Percentiles rank a stretch among this genome's conserved stretches.
Evolutionary conservation across 305 asterid genomes (phyloP).

Genomic region (Solanum hybrid): DNA sequence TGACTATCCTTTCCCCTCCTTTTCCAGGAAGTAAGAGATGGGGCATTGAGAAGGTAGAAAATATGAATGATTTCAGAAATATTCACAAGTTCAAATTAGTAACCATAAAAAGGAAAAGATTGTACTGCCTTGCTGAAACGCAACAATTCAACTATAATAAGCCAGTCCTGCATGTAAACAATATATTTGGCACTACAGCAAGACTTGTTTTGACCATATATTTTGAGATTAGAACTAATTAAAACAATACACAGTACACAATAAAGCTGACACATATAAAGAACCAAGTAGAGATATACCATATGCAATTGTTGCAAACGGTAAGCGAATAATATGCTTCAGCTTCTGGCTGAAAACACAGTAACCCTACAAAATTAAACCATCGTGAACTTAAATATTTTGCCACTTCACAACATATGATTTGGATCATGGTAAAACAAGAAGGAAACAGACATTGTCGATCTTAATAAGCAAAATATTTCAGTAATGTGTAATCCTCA

Average conservation of each 20-base stretch:
- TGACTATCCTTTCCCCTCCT: neutral
- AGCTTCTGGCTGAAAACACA: slow-evolving; percentile 92
- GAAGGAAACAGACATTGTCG: neutral
- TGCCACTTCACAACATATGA: neutral
- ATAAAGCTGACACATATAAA: neutral
- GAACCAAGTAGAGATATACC: slow-evolving; percentile 34
- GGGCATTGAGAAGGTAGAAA: neutral
- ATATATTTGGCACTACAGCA: neutral
- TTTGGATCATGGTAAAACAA: neutral
- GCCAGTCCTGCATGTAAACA: neutral
- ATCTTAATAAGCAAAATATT: neutral
- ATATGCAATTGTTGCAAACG: slow-evolving; percentile 75
- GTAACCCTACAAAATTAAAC: slow-evolving; percentile 64
- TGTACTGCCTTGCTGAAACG: neutral
- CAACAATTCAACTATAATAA: neutral
- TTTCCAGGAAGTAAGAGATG: neutral
- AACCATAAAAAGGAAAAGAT: neutral
- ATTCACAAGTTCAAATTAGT: neutral
- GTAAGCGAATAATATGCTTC: slow-evolving; percentile 87
- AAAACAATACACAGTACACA: neutral
- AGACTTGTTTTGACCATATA: neutral
- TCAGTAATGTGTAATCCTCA: neutral
- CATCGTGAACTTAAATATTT: neutral
- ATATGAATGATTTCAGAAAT: neutral
- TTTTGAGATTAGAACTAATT: neutral